Percentiles rank a stretch among this genome's conserved stretches.
phyloP scores from a whole-genome alignment of 129 eudicot genomes.

The Logfia minima region DNA sequence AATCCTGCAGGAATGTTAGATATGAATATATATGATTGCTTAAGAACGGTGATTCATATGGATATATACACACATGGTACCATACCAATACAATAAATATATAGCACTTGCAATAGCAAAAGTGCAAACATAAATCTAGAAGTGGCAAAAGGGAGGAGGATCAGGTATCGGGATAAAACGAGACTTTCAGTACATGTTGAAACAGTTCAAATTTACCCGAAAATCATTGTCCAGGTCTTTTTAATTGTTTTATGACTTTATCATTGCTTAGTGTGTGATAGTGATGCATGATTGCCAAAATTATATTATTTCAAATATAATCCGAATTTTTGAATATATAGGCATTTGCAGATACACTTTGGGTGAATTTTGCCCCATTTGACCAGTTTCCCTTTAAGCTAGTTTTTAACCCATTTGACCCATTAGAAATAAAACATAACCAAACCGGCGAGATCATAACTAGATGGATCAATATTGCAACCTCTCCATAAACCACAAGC shows the following conservation, averaged over 20 bases:
- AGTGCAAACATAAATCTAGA: background rate
- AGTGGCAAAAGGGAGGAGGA: background rate
- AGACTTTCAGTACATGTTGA: background rate
- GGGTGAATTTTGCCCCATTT: background rate
- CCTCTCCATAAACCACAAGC: background rate
- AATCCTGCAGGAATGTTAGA: slow-evolving; percentile 61
- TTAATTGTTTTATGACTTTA: no score
- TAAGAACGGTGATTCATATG: background rate
- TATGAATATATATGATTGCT: slow-evolving; percentile 6
- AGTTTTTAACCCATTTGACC: background rate
- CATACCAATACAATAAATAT: background rate
- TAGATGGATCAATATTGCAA: background rate
- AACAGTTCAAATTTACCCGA: no score
- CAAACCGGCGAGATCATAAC: background rate
- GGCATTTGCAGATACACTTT: background rate
- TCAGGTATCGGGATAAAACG: background rate
- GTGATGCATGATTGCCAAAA: background rate
- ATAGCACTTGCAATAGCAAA: background rate
- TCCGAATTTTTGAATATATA: no score
- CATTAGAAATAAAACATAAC: background rate
- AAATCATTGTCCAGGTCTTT: no score
- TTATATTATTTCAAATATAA: background rate
- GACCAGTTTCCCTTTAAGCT: background rate
- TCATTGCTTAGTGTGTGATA: background rate
- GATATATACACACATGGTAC: background rate